Percentiles rank a stretch among this genome's conserved stretches.
These are phyloP conservation scores for Xylaria nigripes DNA, from an alignment of 495 filamentous ascomycete genomes.

Conservation along the genomic window DNA sequence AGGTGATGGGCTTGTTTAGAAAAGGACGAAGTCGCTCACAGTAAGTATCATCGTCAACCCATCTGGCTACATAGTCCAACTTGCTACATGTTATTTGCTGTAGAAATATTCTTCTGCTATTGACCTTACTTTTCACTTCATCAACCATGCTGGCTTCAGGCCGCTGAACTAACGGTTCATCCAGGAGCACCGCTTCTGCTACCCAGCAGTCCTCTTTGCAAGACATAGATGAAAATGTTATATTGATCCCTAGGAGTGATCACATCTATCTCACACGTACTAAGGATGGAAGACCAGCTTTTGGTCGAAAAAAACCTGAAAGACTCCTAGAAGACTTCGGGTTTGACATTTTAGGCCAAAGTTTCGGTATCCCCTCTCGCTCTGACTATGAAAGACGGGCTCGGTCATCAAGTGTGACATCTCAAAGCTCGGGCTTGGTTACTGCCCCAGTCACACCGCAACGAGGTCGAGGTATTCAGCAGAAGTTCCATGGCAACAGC, in stretches of 20 bases:
- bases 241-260: conserved; percentile 7
- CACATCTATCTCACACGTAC: conserved; percentile 17
- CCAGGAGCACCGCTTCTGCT: conserved; percentile 10
- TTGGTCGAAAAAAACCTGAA: conserved; percentile 17
- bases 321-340: conserved; percentile 12
- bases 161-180: conserved; percentile 5
- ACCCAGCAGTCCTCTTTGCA: background rate
- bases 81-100: too few species aligned
- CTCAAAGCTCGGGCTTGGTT: conserved; percentile 11
- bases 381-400: conserved; percentile 9
- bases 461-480: background rate
- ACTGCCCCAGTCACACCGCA: conserved; percentile 3
- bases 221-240: background rate
- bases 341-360: conserved; percentile 13
- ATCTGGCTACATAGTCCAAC: background rate
- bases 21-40: conserved; percentile 5
- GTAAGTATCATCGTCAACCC: background rate
- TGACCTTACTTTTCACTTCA: background rate
- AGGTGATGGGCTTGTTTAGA: conserved; percentile 3
- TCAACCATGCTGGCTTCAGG: background rate
- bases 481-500: background rate
- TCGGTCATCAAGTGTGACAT: background rate
- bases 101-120: background rate
- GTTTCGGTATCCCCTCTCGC: conserved; percentile 15
- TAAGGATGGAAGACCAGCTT: conserved; percentile 14